A percentile compares a stretch with the other conserved stretches of the same genome.
These are phyloP conservation scores for Curvularia eragrostidis DNA, from an alignment of 2,329 filamentous ascomycete species.

Conservation along the genomic window DNA sequence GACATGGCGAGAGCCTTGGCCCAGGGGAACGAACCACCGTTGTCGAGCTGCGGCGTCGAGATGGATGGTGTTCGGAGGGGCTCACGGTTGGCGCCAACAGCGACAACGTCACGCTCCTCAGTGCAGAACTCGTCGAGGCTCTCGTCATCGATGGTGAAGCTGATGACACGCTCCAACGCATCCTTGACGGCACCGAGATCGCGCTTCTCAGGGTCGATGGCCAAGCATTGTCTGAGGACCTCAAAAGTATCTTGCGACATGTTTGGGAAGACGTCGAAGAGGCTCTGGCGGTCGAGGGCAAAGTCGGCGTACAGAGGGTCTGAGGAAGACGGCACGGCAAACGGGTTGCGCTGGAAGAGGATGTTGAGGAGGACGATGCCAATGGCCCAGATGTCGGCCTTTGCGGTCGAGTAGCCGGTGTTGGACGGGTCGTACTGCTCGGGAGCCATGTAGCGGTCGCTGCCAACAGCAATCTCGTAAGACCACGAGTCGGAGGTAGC, in stretches of 20 bases:
- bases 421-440: conserved; percentile 94
- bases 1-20: conserved; percentile 84
- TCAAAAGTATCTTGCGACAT: conserved; percentile 99
- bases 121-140: conserved; percentile 91
- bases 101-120: conserved; percentile 75
- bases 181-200: conserved; percentile 79
- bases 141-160: conserved; percentile 94
- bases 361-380: conserved; percentile 97
- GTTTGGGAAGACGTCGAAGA: conserved; percentile 97
- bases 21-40: conserved; percentile 87
- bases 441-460: conserved; percentile 98
- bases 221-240: conserved; percentile 88
- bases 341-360: conserved; percentile 95
- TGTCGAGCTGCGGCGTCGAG: conserved; percentile 81
- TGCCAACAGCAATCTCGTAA: conserved; percentile 90
- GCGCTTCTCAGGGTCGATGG: conserved; percentile 86
- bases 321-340: conserved; percentile 86
- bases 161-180: conserved; percentile 78
- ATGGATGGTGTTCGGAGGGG: conserved; percentile 95
- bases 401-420: conserved; percentile 86
- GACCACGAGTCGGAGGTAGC: conserved; percentile 91
- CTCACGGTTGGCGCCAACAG: conserved; percentile 86
- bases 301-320: conserved; percentile 95
- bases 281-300: conserved; percentile 87
- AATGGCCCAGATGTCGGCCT: conserved; percentile 96